Evolutionary conservation across 1,284 basidiomycete species (phyloP).

Genomic region (Apiotrichum akiyoshidainum): DNA sequence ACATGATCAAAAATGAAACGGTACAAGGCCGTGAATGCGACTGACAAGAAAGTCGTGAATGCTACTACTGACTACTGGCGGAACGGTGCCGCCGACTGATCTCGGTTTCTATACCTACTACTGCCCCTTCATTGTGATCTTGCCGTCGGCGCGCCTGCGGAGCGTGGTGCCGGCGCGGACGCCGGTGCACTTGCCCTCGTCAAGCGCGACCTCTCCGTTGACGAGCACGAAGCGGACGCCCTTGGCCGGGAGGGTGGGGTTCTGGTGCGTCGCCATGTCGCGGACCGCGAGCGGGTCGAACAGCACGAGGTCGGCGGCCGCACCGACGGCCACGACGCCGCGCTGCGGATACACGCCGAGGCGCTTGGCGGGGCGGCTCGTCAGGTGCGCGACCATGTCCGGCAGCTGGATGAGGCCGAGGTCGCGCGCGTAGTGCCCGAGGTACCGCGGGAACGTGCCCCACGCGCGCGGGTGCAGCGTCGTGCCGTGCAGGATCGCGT

Average conservation of each 20-base stretch:
- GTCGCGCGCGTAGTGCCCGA: conserved; percentile 43
- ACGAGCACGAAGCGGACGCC: conserved; percentile 45
- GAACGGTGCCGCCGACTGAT: no score
- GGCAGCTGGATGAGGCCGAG: conserved; percentile 26
- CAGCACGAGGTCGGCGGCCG: conserved; percentile 45
- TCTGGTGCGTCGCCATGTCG: conserved; percentile 36
- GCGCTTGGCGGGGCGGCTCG: conserved; percentile 44
- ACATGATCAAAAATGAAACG: no score
- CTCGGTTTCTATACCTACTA: not conserved
- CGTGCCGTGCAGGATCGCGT: conserved; percentile 44
- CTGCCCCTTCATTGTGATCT: conserved; percentile 14
- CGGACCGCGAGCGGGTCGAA: conserved; percentile 40
- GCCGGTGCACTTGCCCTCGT: conserved; percentile 35
- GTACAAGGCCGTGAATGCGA: no score
- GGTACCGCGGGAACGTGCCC: conserved; percentile 44
- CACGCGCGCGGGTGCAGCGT: conserved; percentile 38
- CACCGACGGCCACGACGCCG: conserved; percentile 35
- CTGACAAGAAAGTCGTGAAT: no score
- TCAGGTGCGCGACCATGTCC: conserved; percentile 45
- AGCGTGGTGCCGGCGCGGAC: conserved; percentile 37
- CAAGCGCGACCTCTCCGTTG: conserved; percentile 40
- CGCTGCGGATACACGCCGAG: conserved; percentile 41
- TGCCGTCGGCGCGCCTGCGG: conserved; percentile 52
- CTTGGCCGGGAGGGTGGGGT: conserved; percentile 27
- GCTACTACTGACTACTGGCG: no score